phyloP scores from a whole-genome alignment of 2,329 filamentous ascomycete genomes.

The Penicillium sp. region DNA sequence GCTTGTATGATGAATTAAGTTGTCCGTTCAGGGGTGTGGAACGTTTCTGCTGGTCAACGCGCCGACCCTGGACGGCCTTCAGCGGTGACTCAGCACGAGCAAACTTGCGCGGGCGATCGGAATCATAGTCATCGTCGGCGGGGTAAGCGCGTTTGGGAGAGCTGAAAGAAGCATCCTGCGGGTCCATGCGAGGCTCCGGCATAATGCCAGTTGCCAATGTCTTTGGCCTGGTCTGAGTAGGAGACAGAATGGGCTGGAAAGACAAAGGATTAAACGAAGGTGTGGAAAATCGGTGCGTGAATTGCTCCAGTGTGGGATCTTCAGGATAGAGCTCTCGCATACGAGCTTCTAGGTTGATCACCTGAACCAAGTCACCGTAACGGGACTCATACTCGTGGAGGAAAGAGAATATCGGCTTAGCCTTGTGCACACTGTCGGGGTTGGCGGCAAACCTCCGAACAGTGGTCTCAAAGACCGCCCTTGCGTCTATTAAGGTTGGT shows the following conservation, averaged over 20 bases:
- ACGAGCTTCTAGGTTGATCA: constrained; percentile 84
- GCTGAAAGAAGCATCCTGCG: constrained; percentile 34
- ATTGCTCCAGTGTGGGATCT: constrained; percentile 74
- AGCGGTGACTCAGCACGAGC: constrained; percentile 87
- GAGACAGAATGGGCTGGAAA: constrained; percentile 81
- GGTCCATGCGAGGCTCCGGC: constrained; percentile 34
- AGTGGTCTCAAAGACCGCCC: constrained; percentile 93
- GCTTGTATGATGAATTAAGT: constrained; percentile 44
- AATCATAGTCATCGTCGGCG: constrained; percentile 71
- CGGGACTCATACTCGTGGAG: constrained; percentile 95
- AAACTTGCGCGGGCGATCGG: constrained; percentile 78
- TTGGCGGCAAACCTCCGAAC: constrained; percentile 79
- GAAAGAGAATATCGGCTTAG: constrained; percentile 83
- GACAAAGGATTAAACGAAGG: constrained; percentile 78
- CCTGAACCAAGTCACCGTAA: constrained; percentile 88
- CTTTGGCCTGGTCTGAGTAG: constrained; percentile 73
- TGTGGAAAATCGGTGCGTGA: constrained; percentile 72
- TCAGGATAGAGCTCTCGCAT: constrained; percentile 94
- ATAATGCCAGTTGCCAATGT: constrained; percentile 40
- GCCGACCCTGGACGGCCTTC: constrained; percentile 83
- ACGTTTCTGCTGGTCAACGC: constrained; percentile 72
- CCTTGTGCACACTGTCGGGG: constrained; percentile 69
- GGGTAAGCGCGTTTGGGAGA: constrained; percentile 61
- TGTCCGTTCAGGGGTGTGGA: constrained; percentile 37
- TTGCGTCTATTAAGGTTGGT: constrained; percentile 65